Conservation (phyloP, 2,329 filamentous ascomycete genomes). For the Ceratocystis ficicola region DNA sequence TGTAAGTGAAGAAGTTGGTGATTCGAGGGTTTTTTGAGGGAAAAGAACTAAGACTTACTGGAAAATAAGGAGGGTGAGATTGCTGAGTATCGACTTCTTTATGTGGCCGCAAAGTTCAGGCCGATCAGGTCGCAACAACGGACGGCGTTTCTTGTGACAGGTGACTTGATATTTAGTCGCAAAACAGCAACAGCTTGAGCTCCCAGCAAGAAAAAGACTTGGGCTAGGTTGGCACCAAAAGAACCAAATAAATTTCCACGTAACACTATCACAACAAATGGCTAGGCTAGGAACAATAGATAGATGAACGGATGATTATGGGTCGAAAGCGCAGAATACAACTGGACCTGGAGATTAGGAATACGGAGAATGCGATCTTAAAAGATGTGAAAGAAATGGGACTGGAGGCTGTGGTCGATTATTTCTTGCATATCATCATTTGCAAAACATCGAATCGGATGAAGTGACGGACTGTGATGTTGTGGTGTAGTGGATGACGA, state of each 20-base stretch:
- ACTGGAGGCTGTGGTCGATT: background rate
- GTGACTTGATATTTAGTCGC: slow-evolving; percentile 1
- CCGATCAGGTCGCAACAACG: background rate
- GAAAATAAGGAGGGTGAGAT: background rate
- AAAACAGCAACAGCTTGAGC: background rate
- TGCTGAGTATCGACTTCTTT: background rate
- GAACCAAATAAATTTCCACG: background rate
- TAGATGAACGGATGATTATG: background rate
- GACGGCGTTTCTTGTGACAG: background rate
- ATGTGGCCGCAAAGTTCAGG: background rate
- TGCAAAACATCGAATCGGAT: background rate
- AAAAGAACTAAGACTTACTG: background rate
- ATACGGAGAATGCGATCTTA: background rate
- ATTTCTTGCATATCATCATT: slow-evolving; percentile 6
- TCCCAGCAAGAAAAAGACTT: background rate
- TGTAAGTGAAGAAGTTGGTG: background rate
- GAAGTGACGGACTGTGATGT: background rate
- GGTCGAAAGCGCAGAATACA: background rate
- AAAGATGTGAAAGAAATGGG: background rate
- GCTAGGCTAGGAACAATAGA: background rate
- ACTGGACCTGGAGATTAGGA: background rate
- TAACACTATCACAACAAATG: background rate
- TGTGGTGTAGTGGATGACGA: too few species aligned
- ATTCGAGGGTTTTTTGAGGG: background rate
- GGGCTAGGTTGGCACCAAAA: background rate